Conservation (phyloP, 2,329 filamentous ascomycete genomes). For the Canariomyces notabilis region DNA sequence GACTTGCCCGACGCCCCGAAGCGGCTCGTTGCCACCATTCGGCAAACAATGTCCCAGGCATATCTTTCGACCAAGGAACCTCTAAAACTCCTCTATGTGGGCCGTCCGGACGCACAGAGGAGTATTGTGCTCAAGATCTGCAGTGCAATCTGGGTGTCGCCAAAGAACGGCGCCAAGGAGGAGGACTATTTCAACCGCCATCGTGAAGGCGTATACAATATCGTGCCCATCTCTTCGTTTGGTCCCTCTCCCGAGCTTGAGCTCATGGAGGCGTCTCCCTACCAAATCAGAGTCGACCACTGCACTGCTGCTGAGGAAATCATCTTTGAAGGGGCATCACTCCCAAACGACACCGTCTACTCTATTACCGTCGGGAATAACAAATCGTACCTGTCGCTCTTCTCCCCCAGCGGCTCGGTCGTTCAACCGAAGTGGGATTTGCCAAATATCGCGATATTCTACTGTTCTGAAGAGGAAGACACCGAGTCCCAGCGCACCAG, state of each 20-base stretch:
- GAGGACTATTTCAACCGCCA: conserved; percentile 29
- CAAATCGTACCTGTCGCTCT: conserved; percentile 33
- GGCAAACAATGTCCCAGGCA: conserved; percentile 45
- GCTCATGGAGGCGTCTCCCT: conserved; percentile 46
- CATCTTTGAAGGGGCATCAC: conserved; percentile 22
- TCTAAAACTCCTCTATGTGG: conserved; percentile 46
- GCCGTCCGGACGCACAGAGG: conserved; percentile 36
- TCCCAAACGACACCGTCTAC: conserved; percentile 30
- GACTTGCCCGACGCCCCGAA: conserved; percentile 31
- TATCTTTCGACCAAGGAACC: conserved; percentile 42
- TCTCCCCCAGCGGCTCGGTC: conserved; percentile 33
- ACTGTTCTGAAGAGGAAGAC: conserved; percentile 41
- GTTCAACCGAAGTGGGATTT: conserved; percentile 42
- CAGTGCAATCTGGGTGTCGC: conserved; percentile 42
- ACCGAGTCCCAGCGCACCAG: conserved; percentile 35
- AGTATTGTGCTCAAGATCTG: conserved; percentile 44
- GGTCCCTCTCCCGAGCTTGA: conserved; percentile 46
- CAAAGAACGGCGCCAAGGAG: conserved; percentile 29
- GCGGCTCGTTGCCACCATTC: conserved; percentile 38
- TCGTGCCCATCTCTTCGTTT: conserved; percentile 46
- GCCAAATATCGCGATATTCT: conserved; percentile 47
- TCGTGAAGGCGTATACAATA: conserved; percentile 44
- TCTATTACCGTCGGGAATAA: conserved; percentile 39
- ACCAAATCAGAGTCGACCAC: conserved; percentile 47
- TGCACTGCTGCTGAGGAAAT: conserved; percentile 39